Evolutionary conservation across 345 rosid species (phyloP).

Genomic region (Eucalyptus grandis): DNA sequence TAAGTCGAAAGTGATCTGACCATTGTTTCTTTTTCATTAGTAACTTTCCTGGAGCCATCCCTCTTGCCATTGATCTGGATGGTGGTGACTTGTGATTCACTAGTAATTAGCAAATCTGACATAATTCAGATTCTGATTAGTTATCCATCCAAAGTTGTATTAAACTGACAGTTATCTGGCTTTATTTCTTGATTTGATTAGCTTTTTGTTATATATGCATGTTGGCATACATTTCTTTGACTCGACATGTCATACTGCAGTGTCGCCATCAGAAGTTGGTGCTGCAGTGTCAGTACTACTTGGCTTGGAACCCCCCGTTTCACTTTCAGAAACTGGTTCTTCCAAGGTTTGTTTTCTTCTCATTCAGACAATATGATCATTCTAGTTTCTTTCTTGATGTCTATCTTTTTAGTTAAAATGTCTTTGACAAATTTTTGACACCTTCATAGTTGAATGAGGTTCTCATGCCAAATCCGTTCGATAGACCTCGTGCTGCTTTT

Average conservation of each 20-base stretch:
- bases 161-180: neutral
- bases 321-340: conserved; percentile 65
- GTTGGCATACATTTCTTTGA: neutral
- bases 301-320: conserved; percentile 61
- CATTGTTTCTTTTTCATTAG: neutral
- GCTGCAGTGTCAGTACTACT: conserved; percentile 82
- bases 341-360: conserved; percentile 40
- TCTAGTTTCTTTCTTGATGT: neutral
- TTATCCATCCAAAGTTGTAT: neutral
- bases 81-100: neutral
- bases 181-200: neutral
- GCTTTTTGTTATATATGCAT: neutral
- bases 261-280: conserved; percentile 51
- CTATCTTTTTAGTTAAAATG: neutral
- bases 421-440: neutral
- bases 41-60: neutral
- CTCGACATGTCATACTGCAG: neutral
- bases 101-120: neutral
- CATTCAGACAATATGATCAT: neutral
- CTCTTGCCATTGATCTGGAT: neutral
- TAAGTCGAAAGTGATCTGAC: neutral
- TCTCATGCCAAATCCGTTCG: conserved; percentile 74
- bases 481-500: conserved; percentile 78
- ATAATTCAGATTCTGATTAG: neutral
- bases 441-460: conserved; percentile 64